Conservation (phyloP, 495 filamentous ascomycete genomes). For the Aspergillus funiculosus region DNA sequence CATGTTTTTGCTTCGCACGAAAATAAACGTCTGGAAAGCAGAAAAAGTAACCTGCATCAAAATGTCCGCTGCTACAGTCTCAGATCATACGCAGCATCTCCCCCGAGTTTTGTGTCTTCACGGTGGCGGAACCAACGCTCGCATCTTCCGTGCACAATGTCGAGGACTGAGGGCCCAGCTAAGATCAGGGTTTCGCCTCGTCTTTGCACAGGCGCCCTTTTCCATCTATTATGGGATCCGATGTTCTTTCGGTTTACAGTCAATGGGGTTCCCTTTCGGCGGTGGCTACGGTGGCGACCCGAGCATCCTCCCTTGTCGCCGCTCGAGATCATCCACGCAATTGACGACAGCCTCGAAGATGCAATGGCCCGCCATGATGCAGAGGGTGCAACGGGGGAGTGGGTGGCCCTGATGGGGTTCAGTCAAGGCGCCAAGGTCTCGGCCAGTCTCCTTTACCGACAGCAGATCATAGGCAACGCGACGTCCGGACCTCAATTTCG, state of each 20-base stretch:
- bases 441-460: not conserved
- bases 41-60: too few species aligned
- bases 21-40: too few species aligned
- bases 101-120: slow-evolving; percentile 65
- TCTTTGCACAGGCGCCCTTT: slow-evolving; percentile 56
- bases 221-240: slow-evolving; percentile 36
- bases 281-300: slow-evolving; percentile 44
- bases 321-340: not conserved
- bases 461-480: not conserved
- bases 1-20: too few species aligned
- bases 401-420: slow-evolving; percentile 8
- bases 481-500: not conserved
- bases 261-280: slow-evolving; percentile 50
- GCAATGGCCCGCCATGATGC: not conserved
- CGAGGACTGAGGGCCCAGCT: slow-evolving; percentile 46
- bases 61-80: too few species aligned
- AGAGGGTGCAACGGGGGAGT: not conserved
- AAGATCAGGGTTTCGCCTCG: slow-evolving; percentile 47
- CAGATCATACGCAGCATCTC: too few species aligned
- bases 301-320: not conserved
- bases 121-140: slow-evolving; percentile 57
- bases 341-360: not conserved
- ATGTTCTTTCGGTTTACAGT: slow-evolving; percentile 49
- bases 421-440: not conserved
- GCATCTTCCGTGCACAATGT: slow-evolving; percentile 55